Base-by-base conservation (phyloP, 2,329 filamentous ascomycete species). In the Colletotrichum somersetense region DNA sequence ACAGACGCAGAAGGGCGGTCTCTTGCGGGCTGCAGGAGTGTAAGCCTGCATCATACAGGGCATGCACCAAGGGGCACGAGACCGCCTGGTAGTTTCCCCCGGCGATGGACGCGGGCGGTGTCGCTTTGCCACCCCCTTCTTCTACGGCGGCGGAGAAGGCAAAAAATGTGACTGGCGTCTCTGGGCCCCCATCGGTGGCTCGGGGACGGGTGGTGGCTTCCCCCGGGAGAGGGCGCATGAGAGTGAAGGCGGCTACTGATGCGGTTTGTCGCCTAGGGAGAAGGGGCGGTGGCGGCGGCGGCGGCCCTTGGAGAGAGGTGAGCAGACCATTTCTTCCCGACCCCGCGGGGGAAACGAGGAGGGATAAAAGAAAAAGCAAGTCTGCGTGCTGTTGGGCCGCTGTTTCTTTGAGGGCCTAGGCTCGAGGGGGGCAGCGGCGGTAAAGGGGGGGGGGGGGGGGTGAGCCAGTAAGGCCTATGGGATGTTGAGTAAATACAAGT, bases 31-130 rank as follows among this genome's bases (percentile, higher is more conserved):
- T 67, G 64, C 64, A 26, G 58, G 64, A 26, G 64, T 59, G 64
- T 59, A 40, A 63, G 68, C 33, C 35, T 63, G 68, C 64, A 57
- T 67, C 57, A 63, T 67, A 33, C 44, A n/a, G 38, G 38, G 35
- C 52, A 62, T 71, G 57, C 64, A 35, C 26, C 44, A 53, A 30
- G 18, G 26, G 35, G 68, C 68, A 71, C 64, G 68, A 67, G 68
- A 71, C 68, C 63, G 11, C 20, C 40, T 67, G 50, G 38, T 8
- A 11, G 0, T 5, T 2, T 3, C 44, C 18, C 52, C 42, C 62
- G 3, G 30, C n/a, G 30, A 12, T 23, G 59, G n/a, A 14, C 30
- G 44, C 30, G 18, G 6, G 30, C 12, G 26, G 4, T 30, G 30
- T 30, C 30, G 30, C 30, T 30, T 30, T 30, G 30, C 30, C 30